Evolutionary conservation across 257 asterid genomes (phyloP), one percentile per base, ranked within the genome.

Genomic region (Dorcoceras hygrometricum): DNA sequence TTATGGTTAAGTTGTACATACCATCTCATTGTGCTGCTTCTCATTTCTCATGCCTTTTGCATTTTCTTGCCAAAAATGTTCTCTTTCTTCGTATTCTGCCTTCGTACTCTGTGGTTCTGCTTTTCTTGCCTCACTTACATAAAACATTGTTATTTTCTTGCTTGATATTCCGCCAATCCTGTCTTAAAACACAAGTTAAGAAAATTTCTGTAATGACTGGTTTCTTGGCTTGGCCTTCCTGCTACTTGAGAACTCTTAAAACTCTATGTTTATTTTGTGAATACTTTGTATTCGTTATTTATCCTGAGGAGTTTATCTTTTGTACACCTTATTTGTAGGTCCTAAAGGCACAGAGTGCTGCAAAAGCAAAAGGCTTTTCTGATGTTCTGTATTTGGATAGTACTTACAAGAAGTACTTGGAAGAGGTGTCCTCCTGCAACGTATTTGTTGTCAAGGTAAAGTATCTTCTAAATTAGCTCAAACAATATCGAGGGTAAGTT

Each of bases 361-460:
- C 97, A 65, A 94, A 87, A 84, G 95, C 95, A 46, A 90, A 94
- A 67, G 99, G 96, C 61, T 90, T 71, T 78, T 85, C 99, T 55
- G 99, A 94, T 77, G 96, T 94, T 64, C 74, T 90, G 24, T 94
- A 88, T 76, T 86, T 90, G 73, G 99, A 94, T 54, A 78, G 97
- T 65, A 75, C 79, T 73, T 83, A 46, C 54, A 88, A 90, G 32
- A 88, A 61, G 65, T 88, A 88, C 78, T 83, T 90, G 67, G 99
- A 94, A 79, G 99, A 94, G 80, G 99, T 88, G 64, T 94, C 99
- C 70, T 84, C 99, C 65, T 87, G 96, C 83, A 94, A 94, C 55
- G 95, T 94, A 57, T 90, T 94, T 71, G 76, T 94, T 53, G 97
- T 94, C 56, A 90, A 94, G 99, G 99, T 93, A 84, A 62, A 29